Percentiles rank a stretch among this genome's conserved stretches.
Evolutionary conservation across 177 flowering plant species (phyloP).

Genomic region (Telopea speciosissima): DNA sequence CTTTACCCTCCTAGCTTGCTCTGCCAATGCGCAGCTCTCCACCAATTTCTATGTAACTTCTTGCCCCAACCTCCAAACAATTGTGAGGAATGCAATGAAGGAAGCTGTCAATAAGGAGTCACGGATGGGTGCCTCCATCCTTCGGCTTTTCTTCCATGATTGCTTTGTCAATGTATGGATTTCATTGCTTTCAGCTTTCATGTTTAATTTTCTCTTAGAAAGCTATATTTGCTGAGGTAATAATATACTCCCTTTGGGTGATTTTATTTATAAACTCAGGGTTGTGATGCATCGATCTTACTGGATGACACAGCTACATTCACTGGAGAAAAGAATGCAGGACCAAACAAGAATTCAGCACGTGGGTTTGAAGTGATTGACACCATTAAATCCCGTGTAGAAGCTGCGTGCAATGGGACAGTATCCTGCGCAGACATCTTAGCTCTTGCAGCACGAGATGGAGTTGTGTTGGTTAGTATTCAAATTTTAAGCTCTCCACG

Average conservation of each 20-base stretch:
- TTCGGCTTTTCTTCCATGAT: constrained; percentile 47
- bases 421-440: constrained; percentile 47
- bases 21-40: constrained; percentile 32
- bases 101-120: constrained; percentile 20
- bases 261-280: constrained; percentile 16
- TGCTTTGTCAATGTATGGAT: constrained; percentile 40
- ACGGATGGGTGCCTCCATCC: constrained; percentile 39
- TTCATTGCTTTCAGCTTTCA: no score
- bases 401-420: constrained; percentile 25
- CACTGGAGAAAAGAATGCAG: constrained; percentile 36
- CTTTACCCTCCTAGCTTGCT: constrained; percentile 11
- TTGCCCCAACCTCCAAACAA: constrained; percentile 31
- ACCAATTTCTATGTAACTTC: constrained; percentile 25
- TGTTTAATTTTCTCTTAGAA: no score
- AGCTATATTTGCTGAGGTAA: neutral
- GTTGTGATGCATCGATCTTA: constrained; percentile 42
- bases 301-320: constrained; percentile 37
- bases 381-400: constrained; percentile 31
- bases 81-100: constrained; percentile 24
- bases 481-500: neutral
- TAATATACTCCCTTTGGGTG: no score
- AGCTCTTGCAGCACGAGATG: constrained; percentile 38
- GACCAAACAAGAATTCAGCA: constrained; percentile 28
- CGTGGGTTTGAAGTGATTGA: constrained; percentile 41
- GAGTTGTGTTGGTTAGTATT: constrained; percentile 23